Evolutionary conservation across 768 basidiomycete species (phyloP).

Genomic region (Podaxis carcinomalis): DNA sequence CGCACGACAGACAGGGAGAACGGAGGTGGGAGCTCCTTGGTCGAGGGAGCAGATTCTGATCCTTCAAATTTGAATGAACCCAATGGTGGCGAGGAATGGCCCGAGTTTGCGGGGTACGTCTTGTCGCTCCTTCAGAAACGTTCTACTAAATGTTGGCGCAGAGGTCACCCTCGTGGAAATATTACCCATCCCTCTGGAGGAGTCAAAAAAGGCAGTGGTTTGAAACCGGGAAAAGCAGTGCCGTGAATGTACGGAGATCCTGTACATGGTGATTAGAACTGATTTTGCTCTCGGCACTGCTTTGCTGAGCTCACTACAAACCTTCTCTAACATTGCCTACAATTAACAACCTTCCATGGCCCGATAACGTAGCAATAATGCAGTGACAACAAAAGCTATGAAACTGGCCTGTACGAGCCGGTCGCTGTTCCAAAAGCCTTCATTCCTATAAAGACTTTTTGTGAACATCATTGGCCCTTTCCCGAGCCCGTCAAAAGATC

Average conservation of each 20-base stretch:
- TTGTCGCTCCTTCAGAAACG: background rate
- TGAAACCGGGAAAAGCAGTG: background rate
- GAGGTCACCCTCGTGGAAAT: background rate
- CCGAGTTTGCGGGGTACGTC: background rate
- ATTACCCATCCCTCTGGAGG: background rate
- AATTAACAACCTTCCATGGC: no score
- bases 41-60: background rate
- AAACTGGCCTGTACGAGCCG: no score
- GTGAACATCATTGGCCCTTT: no score
- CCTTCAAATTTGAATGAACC: background rate
- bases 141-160: background rate
- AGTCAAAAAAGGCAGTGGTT: background rate
- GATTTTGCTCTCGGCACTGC: no score
- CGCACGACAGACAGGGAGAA: background rate
- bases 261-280: no score
- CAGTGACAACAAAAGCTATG: no score
- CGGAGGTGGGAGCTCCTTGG: background rate
- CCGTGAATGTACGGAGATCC: background rate
- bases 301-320: no score
- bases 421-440: no score
- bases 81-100: background rate
- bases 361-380: no score
- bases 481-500: no score
- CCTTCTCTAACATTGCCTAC: no score
- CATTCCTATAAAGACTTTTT: no score